Base-by-base conservation (phyloP, 1,139 yeast species). In the Geotrichum carabidarum region DNA sequence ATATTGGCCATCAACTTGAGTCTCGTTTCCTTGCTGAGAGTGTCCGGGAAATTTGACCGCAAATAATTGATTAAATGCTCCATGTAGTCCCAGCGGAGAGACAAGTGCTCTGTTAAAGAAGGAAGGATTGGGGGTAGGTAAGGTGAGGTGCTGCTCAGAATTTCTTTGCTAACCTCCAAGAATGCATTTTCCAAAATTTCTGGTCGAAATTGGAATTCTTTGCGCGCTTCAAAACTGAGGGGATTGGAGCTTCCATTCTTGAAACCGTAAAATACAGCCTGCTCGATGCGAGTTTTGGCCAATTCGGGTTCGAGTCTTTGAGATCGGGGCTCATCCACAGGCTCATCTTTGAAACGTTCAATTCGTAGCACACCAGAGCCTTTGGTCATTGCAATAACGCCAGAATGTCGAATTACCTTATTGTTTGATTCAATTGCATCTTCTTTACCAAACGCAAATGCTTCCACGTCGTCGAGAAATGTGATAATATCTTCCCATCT, bases 401-500 rank as follows among this genome's bases (percentile, higher is more conserved):
- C 74, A n/a, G 78, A 67, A 36, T 70, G 66, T 31, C 71, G 63
- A 1, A 66, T 53, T 35, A 65, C 56, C 36, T 64, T 63, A 44
- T 64, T 53, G 22, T 44, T 58, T 32, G 52, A 57, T 51, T 62
- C 56, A 11, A 55, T 51, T 6, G 58, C 55, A 68, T 72, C 71
- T 65, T 82, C 86, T 58, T 73, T 74, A 0, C 89, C 90, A 56
- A 74, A 73, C 0, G 93, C 93, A 35, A 85, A 71, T 14, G 88
- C 73, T 1, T 75, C 71, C 1, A 84, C 78, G 14, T 77, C 75
- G 1, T 76, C 61, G 57, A 79, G 79, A 59, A 89, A 78, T 14
- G 77, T 74, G 17, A 89, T 74, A 8, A 80, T 74, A 64, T 89
- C 96, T 68, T 89, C 95, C 95, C 95, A 87, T 64, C 84, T 76